phyloP scores from a whole-genome alignment of 192 early-diverging fungal genomes.

The Physocladia obscura region DNA sequence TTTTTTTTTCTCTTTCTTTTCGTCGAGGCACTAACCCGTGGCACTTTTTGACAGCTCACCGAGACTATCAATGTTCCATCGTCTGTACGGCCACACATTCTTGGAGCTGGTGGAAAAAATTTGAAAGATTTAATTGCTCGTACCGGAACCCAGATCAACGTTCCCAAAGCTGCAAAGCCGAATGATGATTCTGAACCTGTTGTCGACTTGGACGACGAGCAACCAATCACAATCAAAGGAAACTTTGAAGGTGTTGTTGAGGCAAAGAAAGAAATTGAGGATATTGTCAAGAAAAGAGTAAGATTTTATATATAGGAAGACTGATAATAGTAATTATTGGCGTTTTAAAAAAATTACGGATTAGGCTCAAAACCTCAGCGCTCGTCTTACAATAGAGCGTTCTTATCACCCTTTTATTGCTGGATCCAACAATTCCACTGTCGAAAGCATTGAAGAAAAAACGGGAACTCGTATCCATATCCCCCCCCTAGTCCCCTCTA shows the following conservation, averaged over 20 bases:
- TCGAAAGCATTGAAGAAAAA: slow-evolving; percentile 60
- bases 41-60: slow-evolving; percentile 32
- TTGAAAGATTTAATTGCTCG: slow-evolving; percentile 72
- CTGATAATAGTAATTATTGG: background rate
- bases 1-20: slow-evolving; percentile 5
- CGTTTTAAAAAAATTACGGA: background rate
- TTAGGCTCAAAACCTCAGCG: slow-evolving; percentile 66
- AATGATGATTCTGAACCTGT: slow-evolving; percentile 29
- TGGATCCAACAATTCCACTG: slow-evolving; percentile 67
- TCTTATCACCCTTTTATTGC: slow-evolving; percentile 81
- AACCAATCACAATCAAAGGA: slow-evolving; percentile 76
- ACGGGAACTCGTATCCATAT: slow-evolving; percentile 75
- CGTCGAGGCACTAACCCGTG: background rate
- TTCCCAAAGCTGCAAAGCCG: slow-evolving; percentile 58
- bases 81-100: slow-evolving; percentile 75
- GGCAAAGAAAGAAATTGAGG: slow-evolving; percentile 83
- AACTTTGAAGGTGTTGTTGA: slow-evolving; percentile 76
- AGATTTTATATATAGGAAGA: background rate
- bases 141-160: slow-evolving; percentile 73
- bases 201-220: slow-evolving; percentile 63
- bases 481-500: slow-evolving; percentile 55
- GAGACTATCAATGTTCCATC: slow-evolving; percentile 69
- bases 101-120: slow-evolving; percentile 80
- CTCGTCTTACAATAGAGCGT: slow-evolving; percentile 70
- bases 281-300: slow-evolving; percentile 72